phyloP scores from a whole-genome alignment of 371 early-diverging fungal species.

The Coemansia sp. region DNA sequence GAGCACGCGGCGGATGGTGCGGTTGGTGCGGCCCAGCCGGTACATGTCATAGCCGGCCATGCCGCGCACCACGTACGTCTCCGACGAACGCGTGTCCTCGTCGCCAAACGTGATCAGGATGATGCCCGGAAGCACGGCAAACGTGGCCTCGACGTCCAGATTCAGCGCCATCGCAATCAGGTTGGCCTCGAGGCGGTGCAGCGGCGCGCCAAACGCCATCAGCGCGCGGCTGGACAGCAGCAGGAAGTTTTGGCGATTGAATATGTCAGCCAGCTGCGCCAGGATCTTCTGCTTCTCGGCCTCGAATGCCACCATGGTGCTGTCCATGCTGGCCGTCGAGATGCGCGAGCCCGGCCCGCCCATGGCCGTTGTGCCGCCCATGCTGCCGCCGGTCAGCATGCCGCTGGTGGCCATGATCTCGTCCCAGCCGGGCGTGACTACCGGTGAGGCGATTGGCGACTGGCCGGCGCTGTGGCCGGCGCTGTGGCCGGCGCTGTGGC shows the following conservation, averaged over 20 bases:
- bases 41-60: slow-evolving; percentile 67
- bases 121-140: slow-evolving; percentile 67
- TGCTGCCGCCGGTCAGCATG: slow-evolving; percentile 36
- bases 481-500: too few relatives aligned
- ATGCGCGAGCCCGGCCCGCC: slow-evolving; percentile 29
- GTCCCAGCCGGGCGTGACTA: slow-evolving; percentile 43
- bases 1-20: slow-evolving; percentile 59
- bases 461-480: slow-evolving; percentile 3
- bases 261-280: slow-evolving; percentile 55
- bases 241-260: slow-evolving; percentile 68
- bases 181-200: slow-evolving; percentile 64
- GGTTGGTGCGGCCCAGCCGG: slow-evolving; percentile 60
- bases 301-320: slow-evolving; percentile 30
- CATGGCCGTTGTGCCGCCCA: slow-evolving; percentile 7
- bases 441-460: slow-evolving; percentile 27
- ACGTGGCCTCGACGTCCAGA: slow-evolving; percentile 67
- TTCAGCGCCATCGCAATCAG: slow-evolving; percentile 49
- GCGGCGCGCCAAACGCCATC: slow-evolving; percentile 72
- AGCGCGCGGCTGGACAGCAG: slow-evolving; percentile 66
- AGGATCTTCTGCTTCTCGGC: slow-evolving; percentile 41
- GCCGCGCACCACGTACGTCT: slow-evolving; percentile 69
- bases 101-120: slow-evolving; percentile 74
- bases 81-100: slow-evolving; percentile 72
- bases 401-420: slow-evolving; percentile 42
- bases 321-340: slow-evolving; percentile 31